Evolutionary conservation across 768 basidiomycete species (phyloP).

Genomic region (Leccinum subgranulosum): DNA sequence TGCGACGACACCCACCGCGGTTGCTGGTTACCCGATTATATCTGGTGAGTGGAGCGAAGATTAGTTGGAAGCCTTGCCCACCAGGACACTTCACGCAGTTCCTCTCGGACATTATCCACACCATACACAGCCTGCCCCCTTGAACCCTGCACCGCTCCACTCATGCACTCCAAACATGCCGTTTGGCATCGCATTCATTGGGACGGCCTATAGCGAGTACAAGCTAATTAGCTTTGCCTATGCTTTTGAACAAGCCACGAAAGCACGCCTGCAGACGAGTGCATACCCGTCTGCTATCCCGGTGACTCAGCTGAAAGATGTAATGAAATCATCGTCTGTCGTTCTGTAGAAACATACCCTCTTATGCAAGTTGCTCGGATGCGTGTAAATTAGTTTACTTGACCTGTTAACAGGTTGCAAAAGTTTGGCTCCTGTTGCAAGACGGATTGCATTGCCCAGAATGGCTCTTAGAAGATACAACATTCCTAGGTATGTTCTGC

Average conservation of each 20-base stretch:
- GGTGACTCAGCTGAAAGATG: conserved; percentile 45
- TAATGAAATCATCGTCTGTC: conserved; percentile 14
- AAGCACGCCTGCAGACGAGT: conserved; percentile 44
- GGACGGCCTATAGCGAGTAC: conserved; percentile 60
- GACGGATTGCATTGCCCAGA: conserved; percentile 5
- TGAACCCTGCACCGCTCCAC: conserved; percentile 41
- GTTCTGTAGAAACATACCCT: conserved; percentile 5
- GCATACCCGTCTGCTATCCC: conserved; percentile 55
- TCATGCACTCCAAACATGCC: conserved; percentile 45
- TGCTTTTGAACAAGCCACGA: conserved; percentile 66
- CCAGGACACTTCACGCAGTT: conserved; percentile 29
- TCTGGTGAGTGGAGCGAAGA: conserved; percentile 43
- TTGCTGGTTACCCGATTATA: conserved; percentile 65
- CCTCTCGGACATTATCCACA: conserved; percentile 60
- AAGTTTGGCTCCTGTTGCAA: not conserved
- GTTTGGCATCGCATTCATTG: conserved; percentile 60
- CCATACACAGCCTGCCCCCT: conserved; percentile 37
- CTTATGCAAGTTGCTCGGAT: not conserved
- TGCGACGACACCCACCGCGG: conserved; percentile 39
- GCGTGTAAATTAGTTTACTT: conserved; percentile 2
- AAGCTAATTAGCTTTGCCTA: conserved; percentile 55
- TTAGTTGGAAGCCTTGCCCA: not conserved
- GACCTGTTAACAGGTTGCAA: not conserved
- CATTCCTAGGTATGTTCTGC: conserved; percentile 57
- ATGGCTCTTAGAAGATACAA: conserved; percentile 11